Conservation (phyloP, 148 eudicot genomes). For the Selenicereus undatus region DNA sequence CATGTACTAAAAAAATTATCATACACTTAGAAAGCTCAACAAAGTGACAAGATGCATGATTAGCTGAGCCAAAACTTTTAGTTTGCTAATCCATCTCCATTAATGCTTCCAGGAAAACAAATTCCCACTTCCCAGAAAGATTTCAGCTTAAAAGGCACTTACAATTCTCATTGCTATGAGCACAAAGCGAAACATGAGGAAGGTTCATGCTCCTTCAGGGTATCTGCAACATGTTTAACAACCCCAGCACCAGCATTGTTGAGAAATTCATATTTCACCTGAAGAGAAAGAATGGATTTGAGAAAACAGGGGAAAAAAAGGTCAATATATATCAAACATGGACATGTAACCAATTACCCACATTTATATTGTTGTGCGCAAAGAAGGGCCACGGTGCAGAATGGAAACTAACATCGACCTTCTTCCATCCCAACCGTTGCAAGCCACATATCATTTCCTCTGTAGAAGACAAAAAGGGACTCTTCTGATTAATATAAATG, state of each 20-base stretch:
- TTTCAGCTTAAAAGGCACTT: slow-evolving; percentile 9
- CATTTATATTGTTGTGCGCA: slow-evolving; percentile 96
- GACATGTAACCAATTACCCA: slow-evolving; percentile 27
- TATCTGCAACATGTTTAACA: slow-evolving; percentile 88
- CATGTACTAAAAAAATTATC: too few relatives aligned
- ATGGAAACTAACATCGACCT: slow-evolving; percentile 97
- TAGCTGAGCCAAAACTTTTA: not conserved
- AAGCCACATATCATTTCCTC: slow-evolving; percentile 97
- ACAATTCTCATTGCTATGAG: slow-evolving; percentile 38
- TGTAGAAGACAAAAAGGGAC: slow-evolving; percentile 30
- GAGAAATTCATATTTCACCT: slow-evolving; percentile 97
- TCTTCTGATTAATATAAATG: slow-evolving; percentile 5
- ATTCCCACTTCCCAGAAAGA: not conserved
- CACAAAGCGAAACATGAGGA: slow-evolving; percentile 45
- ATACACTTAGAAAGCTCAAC: not conserved
- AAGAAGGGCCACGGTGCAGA: slow-evolving; percentile 92
- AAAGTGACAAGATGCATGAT: not conserved
- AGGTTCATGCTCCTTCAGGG: slow-evolving; percentile 59
- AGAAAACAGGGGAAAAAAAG: slow-evolving; percentile 1
- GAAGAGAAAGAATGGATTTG: slow-evolving; percentile 5
- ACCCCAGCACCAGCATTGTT: slow-evolving; percentile 95
- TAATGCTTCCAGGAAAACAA: not conserved
- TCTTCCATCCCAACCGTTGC: slow-evolving; percentile 86
- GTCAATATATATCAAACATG: not conserved
- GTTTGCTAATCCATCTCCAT: not conserved